These are phyloP conservation scores for Deakozyma indianensis DNA, from an alignment of 805 yeast genomes.

Conservation along the genomic window DNA sequence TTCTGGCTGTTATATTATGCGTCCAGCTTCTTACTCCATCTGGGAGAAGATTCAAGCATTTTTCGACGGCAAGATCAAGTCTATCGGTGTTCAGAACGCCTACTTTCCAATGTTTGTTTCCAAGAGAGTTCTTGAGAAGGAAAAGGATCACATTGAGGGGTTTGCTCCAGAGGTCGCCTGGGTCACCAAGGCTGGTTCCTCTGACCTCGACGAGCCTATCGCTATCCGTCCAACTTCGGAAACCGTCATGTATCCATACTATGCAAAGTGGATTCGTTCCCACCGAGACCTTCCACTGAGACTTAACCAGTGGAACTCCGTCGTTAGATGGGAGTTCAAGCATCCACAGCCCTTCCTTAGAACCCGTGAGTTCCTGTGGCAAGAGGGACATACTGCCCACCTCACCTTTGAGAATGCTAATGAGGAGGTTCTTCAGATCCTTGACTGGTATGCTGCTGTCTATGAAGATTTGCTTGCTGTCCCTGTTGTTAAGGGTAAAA, in stretches of 20 bases:
- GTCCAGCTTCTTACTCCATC: slow-evolving; percentile 86
- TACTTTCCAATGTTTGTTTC: slow-evolving; percentile 99
- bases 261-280: slow-evolving; percentile 97
- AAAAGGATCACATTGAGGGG: slow-evolving; percentile 97
- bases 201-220: slow-evolving; percentile 93
- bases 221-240: slow-evolving; percentile 99
- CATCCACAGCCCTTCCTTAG: slow-evolving; percentile 99
- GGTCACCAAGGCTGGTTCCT: slow-evolving; percentile 93
- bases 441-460: slow-evolving; percentile 71
- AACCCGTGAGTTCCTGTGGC: slow-evolving; percentile 99
- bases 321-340: slow-evolving; percentile 99
- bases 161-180: slow-evolving; percentile 99
- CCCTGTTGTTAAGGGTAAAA: slow-evolving; percentile 88
- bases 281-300: slow-evolving; percentile 95
- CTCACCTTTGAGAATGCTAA: slow-evolving; percentile 70
- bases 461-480: slow-evolving; percentile 92
- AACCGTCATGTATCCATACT: slow-evolving; percentile 99
- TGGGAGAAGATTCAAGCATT: slow-evolving; percentile 91
- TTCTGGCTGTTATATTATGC: slow-evolving; percentile 94
- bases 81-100: slow-evolving; percentile 83
- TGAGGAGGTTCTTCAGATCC: slow-evolving; percentile 70
- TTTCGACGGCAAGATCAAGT: slow-evolving; percentile 71
- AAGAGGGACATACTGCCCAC: slow-evolving; percentile 98
- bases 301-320: slow-evolving; percentile 98
- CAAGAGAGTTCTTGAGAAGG: slow-evolving; percentile 81